Evolutionary conservation across 139 green algal species (phyloP), one percentile per base, ranked within the genome.

Genomic region (Nannochloris sp.): DNA sequence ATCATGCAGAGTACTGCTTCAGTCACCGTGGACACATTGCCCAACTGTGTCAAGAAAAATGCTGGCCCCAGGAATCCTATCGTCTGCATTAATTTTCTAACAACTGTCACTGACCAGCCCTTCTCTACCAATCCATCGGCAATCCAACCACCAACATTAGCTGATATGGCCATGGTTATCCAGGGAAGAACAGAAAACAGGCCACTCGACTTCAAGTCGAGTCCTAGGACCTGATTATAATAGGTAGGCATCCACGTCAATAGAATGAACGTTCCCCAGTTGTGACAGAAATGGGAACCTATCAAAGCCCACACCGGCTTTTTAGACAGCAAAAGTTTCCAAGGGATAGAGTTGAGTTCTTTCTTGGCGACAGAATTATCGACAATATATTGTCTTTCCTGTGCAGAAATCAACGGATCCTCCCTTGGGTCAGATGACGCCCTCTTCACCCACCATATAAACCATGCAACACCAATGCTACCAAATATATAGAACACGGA

Each of bases 231-330:
- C 74, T 95, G 79, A 65, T 87, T 92, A 83, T 96, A 99, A 76
- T 98, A 99, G 13, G 85, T 89, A 28, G 93, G 93, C 93, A 97
- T 98, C 91, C 91, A 99, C 0, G 91, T 98, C 2, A 99, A 85
- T 61, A 97, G 78, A 73, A 98, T 99, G 81, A 99, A 98, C 33
- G 87, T 93, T 58, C 93, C 93, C 87, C 88, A 99, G 79, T 99
- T 97, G 79, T 99, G 91, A 78, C 91, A 97, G 71, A 99, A 99
- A 76, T 98, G 90, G 61, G 63, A 88, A 5, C 73, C 23, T 68
- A 98, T 97, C 68, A 97, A 90, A 28, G 93, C 91, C 93, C 93
- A 98, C 33, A 95, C 88, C 49, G 89, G 73, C 10, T 67, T 29
- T 62, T 90, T 93, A 44, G 72, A 86, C 2, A 99, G 76, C 48